phyloP scores from a whole-genome alignment of 306 rosid species.

The Dalbergia cochinchinensis region DNA sequence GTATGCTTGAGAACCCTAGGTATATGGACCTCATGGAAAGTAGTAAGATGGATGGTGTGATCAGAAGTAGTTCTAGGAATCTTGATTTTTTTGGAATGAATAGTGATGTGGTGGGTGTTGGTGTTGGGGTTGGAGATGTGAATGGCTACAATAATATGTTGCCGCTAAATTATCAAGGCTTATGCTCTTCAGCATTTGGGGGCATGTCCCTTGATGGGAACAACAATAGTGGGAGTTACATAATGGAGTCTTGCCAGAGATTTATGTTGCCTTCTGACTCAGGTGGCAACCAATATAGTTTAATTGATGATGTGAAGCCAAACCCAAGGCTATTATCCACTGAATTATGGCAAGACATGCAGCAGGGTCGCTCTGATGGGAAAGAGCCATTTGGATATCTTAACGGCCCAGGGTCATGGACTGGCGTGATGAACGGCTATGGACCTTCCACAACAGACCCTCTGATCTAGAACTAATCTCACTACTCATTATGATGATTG shows the following conservation, averaged over 20 bases:
- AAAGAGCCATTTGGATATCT: slow-evolving; percentile 73
- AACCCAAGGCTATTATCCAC: slow-evolving; percentile 76
- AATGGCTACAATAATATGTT: slow-evolving; percentile 46
- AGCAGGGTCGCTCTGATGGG: slow-evolving; percentile 69
- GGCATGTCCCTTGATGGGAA: slow-evolving; percentile 62
- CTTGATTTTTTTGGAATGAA: slow-evolving; percentile 63
- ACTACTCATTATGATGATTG: not conserved
- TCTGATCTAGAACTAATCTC: slow-evolving; percentile 52
- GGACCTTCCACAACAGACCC: slow-evolving; percentile 77
- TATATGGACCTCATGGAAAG: slow-evolving; percentile 87
- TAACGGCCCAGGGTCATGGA: slow-evolving; percentile 74
- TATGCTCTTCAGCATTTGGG: slow-evolving; percentile 65
- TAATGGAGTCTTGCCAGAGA: slow-evolving; percentile 79
- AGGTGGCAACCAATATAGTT: slow-evolving; percentile 50
- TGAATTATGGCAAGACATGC: slow-evolving; percentile 93
- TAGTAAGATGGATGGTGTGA: slow-evolving; percentile 45
- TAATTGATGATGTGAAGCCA: slow-evolving; percentile 86
- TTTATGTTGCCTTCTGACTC: slow-evolving; percentile 75
- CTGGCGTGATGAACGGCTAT: slow-evolving; percentile 67
- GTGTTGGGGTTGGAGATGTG: slow-evolving; percentile 32
- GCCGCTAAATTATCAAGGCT: slow-evolving; percentile 60
- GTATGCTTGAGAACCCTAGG: slow-evolving; percentile 59
- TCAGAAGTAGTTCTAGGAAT: slow-evolving; percentile 53
- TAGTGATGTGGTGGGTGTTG: slow-evolving; percentile 53
- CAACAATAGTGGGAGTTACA: slow-evolving; percentile 38